phyloP scores from a whole-genome alignment of 768 basidiomycete genomes.

The Naematelia aurantialba region DNA sequence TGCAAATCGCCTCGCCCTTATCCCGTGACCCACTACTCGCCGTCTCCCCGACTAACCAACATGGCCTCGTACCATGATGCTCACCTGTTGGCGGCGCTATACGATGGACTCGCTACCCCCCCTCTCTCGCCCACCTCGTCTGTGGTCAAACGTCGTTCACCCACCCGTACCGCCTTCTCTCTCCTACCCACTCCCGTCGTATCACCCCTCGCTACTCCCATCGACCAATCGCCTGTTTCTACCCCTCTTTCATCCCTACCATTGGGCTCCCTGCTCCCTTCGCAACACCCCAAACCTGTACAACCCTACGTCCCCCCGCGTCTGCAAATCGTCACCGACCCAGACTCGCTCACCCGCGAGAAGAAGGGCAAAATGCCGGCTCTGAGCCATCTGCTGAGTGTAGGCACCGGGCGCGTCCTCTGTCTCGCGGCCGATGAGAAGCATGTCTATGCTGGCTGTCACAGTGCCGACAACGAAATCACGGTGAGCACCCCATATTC shows the following conservation, averaged over 20 bases:
- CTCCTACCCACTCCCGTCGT: slow-evolving; percentile 30
- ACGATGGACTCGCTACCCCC: slow-evolving; percentile 42
- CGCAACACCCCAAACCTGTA: not conserved
- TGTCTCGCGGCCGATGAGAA: slow-evolving; percentile 61
- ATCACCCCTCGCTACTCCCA: slow-evolving; percentile 1
- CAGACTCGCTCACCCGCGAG: slow-evolving; percentile 46
- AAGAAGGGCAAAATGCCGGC: slow-evolving; percentile 46
- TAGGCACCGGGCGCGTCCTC: slow-evolving; percentile 40
- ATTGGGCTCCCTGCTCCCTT: not conserved
- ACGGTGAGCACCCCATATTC: slow-evolving; percentile 55
- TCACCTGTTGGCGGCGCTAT: slow-evolving; percentile 34
- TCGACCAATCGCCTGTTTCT: not conserved
- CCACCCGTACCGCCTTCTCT: slow-evolving; percentile 15
- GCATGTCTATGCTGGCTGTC: slow-evolving; percentile 79
- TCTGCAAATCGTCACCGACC: slow-evolving; percentile 14
- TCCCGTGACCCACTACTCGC: too few species aligned
- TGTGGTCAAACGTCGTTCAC: slow-evolving; percentile 1
- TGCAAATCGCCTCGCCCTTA: too few species aligned
- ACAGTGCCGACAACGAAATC: slow-evolving; percentile 63
- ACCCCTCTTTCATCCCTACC: not conserved
- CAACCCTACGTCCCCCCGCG: slow-evolving; percentile 10
- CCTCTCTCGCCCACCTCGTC: slow-evolving; percentile 19
- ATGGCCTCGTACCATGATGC: slow-evolving; percentile 11
- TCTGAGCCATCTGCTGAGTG: slow-evolving; percentile 44
- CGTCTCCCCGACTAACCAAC: not conserved